phyloP scores from a whole-genome alignment of 257 asterid genomes.

The Anisodus tanguticus region DNA sequence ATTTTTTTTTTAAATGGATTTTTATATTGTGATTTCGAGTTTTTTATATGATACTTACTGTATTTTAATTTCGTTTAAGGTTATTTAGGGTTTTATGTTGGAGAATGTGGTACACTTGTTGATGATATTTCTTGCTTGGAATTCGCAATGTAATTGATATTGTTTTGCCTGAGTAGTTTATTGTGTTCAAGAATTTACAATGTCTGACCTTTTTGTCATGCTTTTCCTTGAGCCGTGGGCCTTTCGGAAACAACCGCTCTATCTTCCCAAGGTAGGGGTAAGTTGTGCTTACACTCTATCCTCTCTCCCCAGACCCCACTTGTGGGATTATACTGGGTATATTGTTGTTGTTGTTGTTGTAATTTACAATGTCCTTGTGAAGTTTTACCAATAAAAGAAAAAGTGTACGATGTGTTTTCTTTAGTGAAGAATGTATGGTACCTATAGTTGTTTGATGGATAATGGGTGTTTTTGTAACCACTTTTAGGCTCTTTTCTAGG shows the following conservation, averaged over 20 bases:
- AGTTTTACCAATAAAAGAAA: background rate
- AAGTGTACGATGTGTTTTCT: background rate
- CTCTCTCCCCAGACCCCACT: no score
- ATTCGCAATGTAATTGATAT: background rate
- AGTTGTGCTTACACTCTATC: no score
- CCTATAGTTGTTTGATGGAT: background rate
- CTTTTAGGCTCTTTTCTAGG: background rate
- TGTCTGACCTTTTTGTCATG: no score
- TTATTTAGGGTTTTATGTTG: conserved; percentile 8
- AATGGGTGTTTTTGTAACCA: background rate
- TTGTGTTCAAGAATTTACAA: background rate
- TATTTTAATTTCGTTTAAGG: background rate
- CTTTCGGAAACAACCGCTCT: no score
- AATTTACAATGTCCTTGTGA: background rate
- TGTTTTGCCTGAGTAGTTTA: background rate
- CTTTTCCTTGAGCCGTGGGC: no score
- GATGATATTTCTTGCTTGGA: background rate
- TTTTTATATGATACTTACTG: background rate
- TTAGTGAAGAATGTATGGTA: background rate
- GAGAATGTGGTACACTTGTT: background rate
- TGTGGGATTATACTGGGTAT: no score
- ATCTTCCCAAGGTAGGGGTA: no score
- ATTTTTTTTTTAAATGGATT: background rate
- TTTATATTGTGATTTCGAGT: background rate
- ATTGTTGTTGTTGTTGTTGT: no score